Evolutionary conservation across 768 basidiomycete genomes (phyloP), one percentile per base, ranked within the genome.

Genomic region (Amylocystis lapponica): DNA sequence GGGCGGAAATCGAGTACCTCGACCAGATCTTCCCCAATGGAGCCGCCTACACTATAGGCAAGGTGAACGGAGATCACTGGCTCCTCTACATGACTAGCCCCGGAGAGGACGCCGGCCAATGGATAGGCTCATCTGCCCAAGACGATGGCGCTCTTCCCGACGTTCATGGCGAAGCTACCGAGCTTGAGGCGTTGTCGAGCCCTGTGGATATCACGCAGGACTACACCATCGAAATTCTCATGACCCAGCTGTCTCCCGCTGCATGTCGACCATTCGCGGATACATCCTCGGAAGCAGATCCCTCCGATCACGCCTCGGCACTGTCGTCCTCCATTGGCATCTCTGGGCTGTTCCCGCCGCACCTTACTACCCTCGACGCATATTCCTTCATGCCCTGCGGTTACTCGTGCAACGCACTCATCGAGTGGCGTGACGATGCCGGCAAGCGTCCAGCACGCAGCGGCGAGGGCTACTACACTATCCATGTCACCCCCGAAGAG

Each of bases 41-140:
- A 36, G 79, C 91, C 6, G 96, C 94, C 3, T 99, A 99, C 69
- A 94, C 90, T 23, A 83, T 98, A 49, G 96, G 96, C 46, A 94
- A 93, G 58, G 87, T 95, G 63, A 99, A 99, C 63, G 90, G 95
- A 36, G 93, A 97, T 64, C 96, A 99, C 67, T 99, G 96, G 96
- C 67, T 98, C 36, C 80, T 98, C 30, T 99, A 98, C 68, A 74
- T 98, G 53, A 92, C 91, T 16, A 73, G 69, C 1, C 84, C 88
- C 12, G 58, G 63, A 23, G 66, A 67, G 33, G 46, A 49, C 38
- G n/a, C 29, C 20, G 31, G 39, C 19, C 52, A 57, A 39, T 49
- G 48, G 31, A 45, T 49, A 36, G 47, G 17, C 31, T 45, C 35
- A 1, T 46, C 37, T 5, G 23, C 22, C 14, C 39, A 40, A 33